A percentile compares a stretch with the other conserved stretches of the same genome.
These are phyloP conservation scores for Pyricularia sp. DNA, from an alignment of 2,329 filamentous ascomycete genomes.

Conservation along the genomic window DNA sequence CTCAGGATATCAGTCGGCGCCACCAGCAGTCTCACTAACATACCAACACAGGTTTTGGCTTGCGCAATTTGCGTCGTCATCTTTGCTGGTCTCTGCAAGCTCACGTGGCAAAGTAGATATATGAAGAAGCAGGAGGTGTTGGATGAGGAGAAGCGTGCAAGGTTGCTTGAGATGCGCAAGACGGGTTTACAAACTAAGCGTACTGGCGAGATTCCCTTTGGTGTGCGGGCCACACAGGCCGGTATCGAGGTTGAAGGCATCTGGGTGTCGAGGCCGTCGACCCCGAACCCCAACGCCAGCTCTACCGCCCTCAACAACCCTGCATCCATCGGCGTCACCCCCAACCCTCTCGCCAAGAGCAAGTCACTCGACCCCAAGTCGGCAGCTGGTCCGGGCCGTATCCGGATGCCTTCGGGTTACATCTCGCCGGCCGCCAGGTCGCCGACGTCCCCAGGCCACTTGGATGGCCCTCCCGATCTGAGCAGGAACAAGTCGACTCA, in stretches of 20 bases:
- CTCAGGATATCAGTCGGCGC: neutral
- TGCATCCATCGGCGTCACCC: slow-evolving; percentile 9
- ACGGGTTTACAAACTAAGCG: slow-evolving; percentile 33
- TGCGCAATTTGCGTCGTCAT: slow-evolving; percentile 60
- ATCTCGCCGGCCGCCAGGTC: neutral
- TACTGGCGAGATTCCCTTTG: slow-evolving; percentile 62
- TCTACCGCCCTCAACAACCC: slow-evolving; percentile 10
- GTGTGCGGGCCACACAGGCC: slow-evolving; percentile 70
- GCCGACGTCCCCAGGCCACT: neutral
- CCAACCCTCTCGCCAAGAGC: slow-evolving; percentile 5
- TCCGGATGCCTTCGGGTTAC: neutral
- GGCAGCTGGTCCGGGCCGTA: neutral
- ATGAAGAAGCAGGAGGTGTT: slow-evolving; percentile 46
- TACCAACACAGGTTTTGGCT: slow-evolving; percentile 50
- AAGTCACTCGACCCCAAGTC: slow-evolving; percentile 2
- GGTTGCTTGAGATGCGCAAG: slow-evolving; percentile 38
- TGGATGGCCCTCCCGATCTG: neutral
- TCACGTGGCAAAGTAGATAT: slow-evolving; percentile 46
- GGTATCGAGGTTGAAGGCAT: slow-evolving; percentile 79
- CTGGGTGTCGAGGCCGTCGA: slow-evolving; percentile 49
- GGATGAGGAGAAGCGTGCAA: slow-evolving; percentile 51
- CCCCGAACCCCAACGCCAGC: slow-evolving; percentile 16
- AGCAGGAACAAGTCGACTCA: slow-evolving; percentile 2
- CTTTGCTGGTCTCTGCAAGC: slow-evolving; percentile 50
- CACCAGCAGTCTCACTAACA: slow-evolving; percentile 4